Evolutionary conservation across 495 filamentous ascomycete genomes (phyloP), one percentile per base, ranked within the genome.

Genomic region (Penicillium turbatum): DNA sequence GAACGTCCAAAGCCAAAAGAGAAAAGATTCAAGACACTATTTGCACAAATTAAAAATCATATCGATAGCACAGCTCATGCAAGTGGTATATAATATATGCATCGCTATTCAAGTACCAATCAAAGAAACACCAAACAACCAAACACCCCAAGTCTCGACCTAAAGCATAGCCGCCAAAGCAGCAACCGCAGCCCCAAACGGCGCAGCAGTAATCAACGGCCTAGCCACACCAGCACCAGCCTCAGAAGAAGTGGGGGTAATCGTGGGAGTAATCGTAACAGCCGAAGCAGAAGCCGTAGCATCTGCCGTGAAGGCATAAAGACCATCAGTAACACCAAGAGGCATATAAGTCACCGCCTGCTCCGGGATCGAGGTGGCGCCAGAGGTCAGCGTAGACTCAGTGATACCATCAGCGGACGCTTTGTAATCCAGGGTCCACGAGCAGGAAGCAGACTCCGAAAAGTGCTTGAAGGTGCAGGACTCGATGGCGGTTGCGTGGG

Each of bases 141-240:
- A 34, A 32, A 34, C 16, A 35, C 21, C 16, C 19, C 36, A 34
- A n/a, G 7, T 5, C 5, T 16, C 27, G 13, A 8, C 32, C 17
- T 37, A 54, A 16, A 54, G 17, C 24, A 54, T 38, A 16, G 51
- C 51, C 4, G 32, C 42, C 13, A 54, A 24, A 7, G 51, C 51
- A 29, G 35, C 51, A 15, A 16, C 24, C 21, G 51, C 51, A 15
- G 53, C 60, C 9, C 53, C 57, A 21, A 63, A 5, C 6, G 61
- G 58, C 9, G 55, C 55, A 39, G 51, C 55, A 4, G 61, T 64
- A 5, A 54, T 49, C 43, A 64, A 50, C 29, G 58, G 58, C 41
- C 35, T 45, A 1, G 29, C 16, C 17, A 35, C 24, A 45, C 15
- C 54, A 41, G 54, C 54, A 10, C 17, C 54, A 51, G 24, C 47